A percentile compares a stretch with the other conserved stretches of the same genome.
Conservation (phyloP, 345 rosid species). For the Eutrema yunnanense region DNA sequence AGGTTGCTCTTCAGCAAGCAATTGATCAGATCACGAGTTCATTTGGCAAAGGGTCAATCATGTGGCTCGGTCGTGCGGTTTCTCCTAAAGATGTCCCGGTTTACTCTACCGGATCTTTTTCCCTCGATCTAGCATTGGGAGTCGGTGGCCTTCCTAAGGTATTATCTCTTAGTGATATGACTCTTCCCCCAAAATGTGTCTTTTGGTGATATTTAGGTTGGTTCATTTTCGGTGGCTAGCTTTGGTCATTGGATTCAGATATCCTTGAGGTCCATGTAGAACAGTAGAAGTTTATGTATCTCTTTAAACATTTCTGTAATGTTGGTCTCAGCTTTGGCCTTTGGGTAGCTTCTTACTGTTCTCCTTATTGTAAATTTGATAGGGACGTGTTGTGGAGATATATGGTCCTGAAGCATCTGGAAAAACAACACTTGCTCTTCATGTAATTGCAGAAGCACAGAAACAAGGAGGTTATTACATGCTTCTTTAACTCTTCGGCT, state of each 20-base stretch:
- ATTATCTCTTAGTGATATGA: slow-evolving; percentile 1
- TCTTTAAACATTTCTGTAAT: not conserved
- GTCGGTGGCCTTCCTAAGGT: slow-evolving; percentile 98
- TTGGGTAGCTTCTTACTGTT: slow-evolving; percentile 18
- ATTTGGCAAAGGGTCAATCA: slow-evolving; percentile 86
- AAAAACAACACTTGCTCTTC: slow-evolving; percentile 93
- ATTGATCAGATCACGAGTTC: slow-evolving; percentile 77
- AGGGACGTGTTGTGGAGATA: slow-evolving; percentile 98
- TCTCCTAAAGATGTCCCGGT: slow-evolving; percentile 70
- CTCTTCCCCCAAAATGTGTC: not conserved
- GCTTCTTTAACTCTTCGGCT: not conserved
- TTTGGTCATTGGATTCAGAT: not conserved
- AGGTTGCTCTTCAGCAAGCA: slow-evolving; percentile 79
- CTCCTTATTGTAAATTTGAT: not conserved
- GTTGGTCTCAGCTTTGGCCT: not conserved
- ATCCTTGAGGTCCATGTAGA: not conserved
- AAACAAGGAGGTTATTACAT: slow-evolving; percentile 76
- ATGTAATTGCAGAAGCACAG: slow-evolving; percentile 96
- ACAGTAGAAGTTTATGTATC: not conserved
- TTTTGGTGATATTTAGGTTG: not conserved
- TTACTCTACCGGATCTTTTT: slow-evolving; percentile 85
- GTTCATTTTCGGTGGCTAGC: not conserved
- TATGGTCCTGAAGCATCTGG: slow-evolving; percentile 99
- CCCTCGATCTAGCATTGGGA: slow-evolving; percentile 79
- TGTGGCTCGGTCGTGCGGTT: slow-evolving; percentile 83